Base-by-base conservation (phyloP, 73 alveolate species). In the Effrenium voratum region DNA sequence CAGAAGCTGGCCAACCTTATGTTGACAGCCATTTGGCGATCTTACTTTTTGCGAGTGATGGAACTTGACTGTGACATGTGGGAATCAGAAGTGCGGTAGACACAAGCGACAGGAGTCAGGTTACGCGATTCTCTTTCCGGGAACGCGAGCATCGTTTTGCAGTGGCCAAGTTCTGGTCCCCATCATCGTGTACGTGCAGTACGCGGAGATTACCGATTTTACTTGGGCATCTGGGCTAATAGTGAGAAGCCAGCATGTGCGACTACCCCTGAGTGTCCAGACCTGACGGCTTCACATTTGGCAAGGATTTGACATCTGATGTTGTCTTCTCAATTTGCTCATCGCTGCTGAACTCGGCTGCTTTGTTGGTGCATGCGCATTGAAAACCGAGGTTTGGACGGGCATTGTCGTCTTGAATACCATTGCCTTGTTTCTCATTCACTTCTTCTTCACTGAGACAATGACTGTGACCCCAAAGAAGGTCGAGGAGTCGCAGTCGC, bases 141-240 rank as follows among this genome's bases (percentile, higher is more conserved):
- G n/a, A n/a, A n/a, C n/a, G n/a, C n/a, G n/a, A n/a, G n/a, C n/a
- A n/a, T n/a, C n/a, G n/a, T n/a, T n/a, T n/a, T n/a, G n/a, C 63
- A 52, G 8, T 38, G 0, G 84, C 66, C 41, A 46, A 90, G 97
- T 90, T 19, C 66, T 90, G 86, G 47, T 90, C 52, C 97, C 97
- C 75, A 46, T 90, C 87, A 90, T 90, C 55, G 97, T 90, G 59
- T 90, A 90, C 86, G 97, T 90, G 55, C 97, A 90, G 75, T 90
- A 68, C 16, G 97, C 97, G 12, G 97, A 90, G 97, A 90, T 90
- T 75, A 90, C 97, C 32, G 97, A 90, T 26, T 90, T 90, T 46
- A 90, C 97, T 32, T 68, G 46, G 50, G 97, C 55, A 5, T 15
- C 97, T 46, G 26, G 8, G 60, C 30, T 60, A 36, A 60, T 28